These are phyloP conservation scores for Wallacemonas sp. DNA, from an alignment of 208 protist species.

Conservation along the genomic window DNA sequence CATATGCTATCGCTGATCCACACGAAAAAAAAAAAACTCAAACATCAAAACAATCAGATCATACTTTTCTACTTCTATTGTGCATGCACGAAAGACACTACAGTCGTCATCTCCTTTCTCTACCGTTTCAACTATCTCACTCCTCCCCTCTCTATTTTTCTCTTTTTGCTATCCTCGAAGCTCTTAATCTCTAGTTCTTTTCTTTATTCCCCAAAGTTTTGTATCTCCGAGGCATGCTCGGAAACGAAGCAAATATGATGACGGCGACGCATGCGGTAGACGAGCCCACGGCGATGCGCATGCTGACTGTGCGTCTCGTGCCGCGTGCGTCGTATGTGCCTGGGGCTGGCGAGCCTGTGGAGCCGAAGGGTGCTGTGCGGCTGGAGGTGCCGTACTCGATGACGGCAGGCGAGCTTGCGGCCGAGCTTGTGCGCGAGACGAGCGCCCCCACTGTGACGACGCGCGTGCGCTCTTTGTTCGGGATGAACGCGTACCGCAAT, in stretches of 20 bases:
- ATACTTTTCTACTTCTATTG: conserved; percentile 11
- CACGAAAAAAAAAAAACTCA: no score
- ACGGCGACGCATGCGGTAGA: not conserved
- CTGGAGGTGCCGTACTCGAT: conserved; percentile 14
- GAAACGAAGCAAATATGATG: not conserved
- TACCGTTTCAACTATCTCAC: not conserved
- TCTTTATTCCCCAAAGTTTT: conserved; percentile 4
- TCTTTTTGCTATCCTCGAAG: conserved; percentile 3
- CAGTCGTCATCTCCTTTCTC: conserved; percentile 1
- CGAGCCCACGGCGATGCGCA: conserved; percentile 11
- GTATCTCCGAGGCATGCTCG: not conserved
- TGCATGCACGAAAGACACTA: not conserved
- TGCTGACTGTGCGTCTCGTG: conserved; percentile 7
- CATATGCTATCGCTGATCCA: no score
- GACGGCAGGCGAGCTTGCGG: conserved; percentile 1
- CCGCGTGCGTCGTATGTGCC: conserved; percentile 9
- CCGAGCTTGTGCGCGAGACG: conserved; percentile 3
- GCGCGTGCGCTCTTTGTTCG: conserved; percentile 8
- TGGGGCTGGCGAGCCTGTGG: not conserved
- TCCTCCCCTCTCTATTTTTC: conserved; percentile 13
- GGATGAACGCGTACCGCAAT: not conserved
- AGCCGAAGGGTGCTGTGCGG: not conserved
- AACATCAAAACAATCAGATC: no score
- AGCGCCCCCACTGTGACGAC: not conserved
- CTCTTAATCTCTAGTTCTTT: not conserved